Percentiles rank a stretch among this genome's conserved stretches.
Evolutionary conservation across 352 stramenopile genomes (phyloP).

Genomic region (Globisporangium emineosum): DNA sequence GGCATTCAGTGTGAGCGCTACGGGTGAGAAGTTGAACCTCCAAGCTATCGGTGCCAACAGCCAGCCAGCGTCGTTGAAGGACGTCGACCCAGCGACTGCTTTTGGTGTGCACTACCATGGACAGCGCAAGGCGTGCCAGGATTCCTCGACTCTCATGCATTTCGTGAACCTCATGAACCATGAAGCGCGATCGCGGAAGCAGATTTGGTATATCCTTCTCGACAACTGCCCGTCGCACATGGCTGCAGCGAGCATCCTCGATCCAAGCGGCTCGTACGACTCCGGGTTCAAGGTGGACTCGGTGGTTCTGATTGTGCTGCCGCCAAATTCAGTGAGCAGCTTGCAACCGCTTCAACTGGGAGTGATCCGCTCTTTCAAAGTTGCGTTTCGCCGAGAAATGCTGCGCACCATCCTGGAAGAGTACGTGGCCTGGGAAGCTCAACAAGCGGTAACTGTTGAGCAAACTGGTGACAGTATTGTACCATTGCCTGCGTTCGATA

Average conservation of each 20-base stretch:
- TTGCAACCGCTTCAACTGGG: conserved; percentile 62
- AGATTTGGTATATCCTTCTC: conserved; percentile 71
- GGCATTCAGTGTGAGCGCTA: conserved; percentile 50
- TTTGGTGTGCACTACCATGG: conserved; percentile 46
- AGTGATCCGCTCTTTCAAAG: conserved; percentile 54
- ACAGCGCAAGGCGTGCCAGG: conserved; percentile 44
- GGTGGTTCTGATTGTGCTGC: conserved; percentile 62
- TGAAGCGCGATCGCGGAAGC: conserved; percentile 48
- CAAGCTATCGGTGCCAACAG: conserved; percentile 54
- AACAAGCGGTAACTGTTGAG: conserved; percentile 5
- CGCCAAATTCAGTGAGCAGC: conserved; percentile 33
- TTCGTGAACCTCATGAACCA: conserved; percentile 61
- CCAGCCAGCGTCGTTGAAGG: conserved; percentile 33
- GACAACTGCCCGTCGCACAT: conserved; percentile 63
- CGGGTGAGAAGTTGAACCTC: conserved; percentile 60
- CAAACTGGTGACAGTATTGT: conserved; percentile 8
- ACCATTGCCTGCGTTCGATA: conserved; percentile 25
- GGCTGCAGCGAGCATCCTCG: conserved; percentile 54
- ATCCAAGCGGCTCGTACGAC: conserved; percentile 54
- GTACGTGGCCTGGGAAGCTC: conserved; percentile 13
- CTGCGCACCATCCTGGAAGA: conserved; percentile 41
- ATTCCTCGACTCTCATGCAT: conserved; percentile 46
- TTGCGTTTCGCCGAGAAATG: conserved; percentile 59
- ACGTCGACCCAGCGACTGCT: conserved; percentile 29
- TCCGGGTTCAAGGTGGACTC: conserved; percentile 63